Evolutionary conservation across 176 grass and related monocot species (phyloP), one percentile per base, ranked within the genome.

Genomic region (Zoysia japonica): DNA sequence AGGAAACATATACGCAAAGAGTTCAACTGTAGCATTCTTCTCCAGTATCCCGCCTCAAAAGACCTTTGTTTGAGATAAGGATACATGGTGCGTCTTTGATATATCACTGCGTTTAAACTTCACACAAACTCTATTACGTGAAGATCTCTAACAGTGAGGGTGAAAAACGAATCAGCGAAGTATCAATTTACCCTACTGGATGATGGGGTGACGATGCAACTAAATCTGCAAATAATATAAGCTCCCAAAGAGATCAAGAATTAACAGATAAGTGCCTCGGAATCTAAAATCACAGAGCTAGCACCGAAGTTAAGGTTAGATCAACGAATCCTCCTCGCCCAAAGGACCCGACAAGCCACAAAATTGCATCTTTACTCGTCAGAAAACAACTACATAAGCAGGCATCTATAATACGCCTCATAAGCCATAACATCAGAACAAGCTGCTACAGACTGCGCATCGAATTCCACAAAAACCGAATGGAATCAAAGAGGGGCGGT

Each of bases 71-170:
- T 56, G 51, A 80, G 83, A 82, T 75, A 65, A 74, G 50, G 77
- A 61, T 67, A 78, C 10, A 76, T 48, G 17, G 6, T 76, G 86
- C 71, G 68, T 88, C 46, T 28, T 28, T 28, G 79, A 86, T 92
- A 77, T 92, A 13, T 88, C 90, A 92, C 90, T 86, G 86, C 90
- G 65, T 92, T 92, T 92, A 92, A 88, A 92, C 90, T 72, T 83
- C 90, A 92, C 89, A 78, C 42, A 80, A 76, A 80, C 41, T 36
- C 69, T 85, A 70, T 17, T 80, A 13, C 8, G 79, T 54, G 79
- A 92, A 88, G 90, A 67, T 91, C 89, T 88, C 9, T 43, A 75
- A 91, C 83, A 88, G 90, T 86, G 89, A 91, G 40, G 3, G 9
- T 47, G 60, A 43, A 72, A 52, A 16, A n/a, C n/a, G 43, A 28